Percentiles rank a stretch among this genome's conserved stretches.
Evolutionary conservation across 345 rosid species (phyloP).

Genomic region (Lenwebbia sp.): DNA sequence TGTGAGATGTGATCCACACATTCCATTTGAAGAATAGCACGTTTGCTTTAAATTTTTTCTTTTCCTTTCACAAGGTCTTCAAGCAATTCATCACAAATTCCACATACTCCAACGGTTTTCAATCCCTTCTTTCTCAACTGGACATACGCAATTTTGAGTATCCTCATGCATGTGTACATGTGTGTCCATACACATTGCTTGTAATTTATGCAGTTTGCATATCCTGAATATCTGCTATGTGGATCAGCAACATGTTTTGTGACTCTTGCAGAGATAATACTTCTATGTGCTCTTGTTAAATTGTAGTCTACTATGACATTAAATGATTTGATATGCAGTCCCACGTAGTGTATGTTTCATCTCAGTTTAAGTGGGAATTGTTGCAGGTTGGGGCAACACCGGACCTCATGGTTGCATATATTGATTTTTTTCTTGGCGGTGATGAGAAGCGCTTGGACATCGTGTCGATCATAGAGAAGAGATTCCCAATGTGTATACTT

Average conservation of each 20-base stretch:
- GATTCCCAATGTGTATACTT: conserved; percentile 94
- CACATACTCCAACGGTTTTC: neutral
- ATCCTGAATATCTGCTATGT: neutral
- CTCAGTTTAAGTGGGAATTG: conserved; percentile 3
- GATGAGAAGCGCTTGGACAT: conserved; percentile 97
- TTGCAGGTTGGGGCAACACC: conserved; percentile 94
- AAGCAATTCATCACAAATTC: neutral
- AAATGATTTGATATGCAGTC: neutral
- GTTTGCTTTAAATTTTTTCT: neutral
- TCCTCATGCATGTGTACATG: neutral
- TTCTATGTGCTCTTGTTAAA: neutral
- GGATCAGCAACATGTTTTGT: neutral
- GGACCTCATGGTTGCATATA: conserved; percentile 87
- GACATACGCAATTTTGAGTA: neutral
- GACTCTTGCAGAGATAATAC: neutral
- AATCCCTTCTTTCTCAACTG: neutral
- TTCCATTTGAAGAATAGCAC: neutral
- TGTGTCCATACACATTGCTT: neutral
- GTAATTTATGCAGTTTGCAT: neutral
- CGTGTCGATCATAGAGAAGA: conserved; percentile 72
- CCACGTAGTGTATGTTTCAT: neutral
- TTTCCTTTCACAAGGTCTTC: neutral
- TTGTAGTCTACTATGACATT: neutral
- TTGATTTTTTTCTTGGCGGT: conserved; percentile 96
- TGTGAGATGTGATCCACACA: neutral